phyloP scores from a whole-genome alignment of 2,329 filamentous ascomycete genomes.

The Ophiocordyceps camponoti-leonardi region DNA sequence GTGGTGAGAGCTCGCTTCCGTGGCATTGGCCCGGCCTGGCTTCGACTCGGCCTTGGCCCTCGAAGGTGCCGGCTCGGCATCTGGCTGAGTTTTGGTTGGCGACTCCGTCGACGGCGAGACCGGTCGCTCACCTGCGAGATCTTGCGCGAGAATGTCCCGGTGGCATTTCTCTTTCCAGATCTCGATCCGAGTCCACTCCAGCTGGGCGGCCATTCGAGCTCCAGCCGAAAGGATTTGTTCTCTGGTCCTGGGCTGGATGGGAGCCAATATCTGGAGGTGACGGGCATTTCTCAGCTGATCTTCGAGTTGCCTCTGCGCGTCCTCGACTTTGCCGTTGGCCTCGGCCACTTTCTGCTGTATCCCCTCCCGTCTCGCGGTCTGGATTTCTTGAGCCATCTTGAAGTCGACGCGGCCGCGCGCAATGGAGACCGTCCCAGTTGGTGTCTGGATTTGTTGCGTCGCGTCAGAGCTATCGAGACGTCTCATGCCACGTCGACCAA shows the following conservation, averaged over 20 bases:
- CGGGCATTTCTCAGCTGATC: slow-evolving; percentile 73
- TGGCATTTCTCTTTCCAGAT: slow-evolving; percentile 89
- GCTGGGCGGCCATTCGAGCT: slow-evolving; percentile 65
- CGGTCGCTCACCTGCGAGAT: slow-evolving; percentile 59
- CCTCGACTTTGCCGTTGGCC: slow-evolving; percentile 59
- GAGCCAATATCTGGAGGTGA: slow-evolving; percentile 75
- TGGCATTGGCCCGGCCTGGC: slow-evolving; percentile 8
- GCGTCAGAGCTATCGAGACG: slow-evolving; percentile 49
- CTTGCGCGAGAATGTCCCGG: slow-evolving; percentile 68
- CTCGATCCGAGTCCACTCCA: slow-evolving; percentile 89
- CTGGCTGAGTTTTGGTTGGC: slow-evolving; percentile 11
- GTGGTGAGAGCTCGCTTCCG: slow-evolving; percentile 8
- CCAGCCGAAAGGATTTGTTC: slow-evolving; percentile 77
- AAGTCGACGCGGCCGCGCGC: slow-evolving; percentile 58
- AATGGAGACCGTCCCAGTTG: slow-evolving; percentile 57
- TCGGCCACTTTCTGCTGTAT: slow-evolving; percentile 75
- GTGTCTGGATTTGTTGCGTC: slow-evolving; percentile 46
- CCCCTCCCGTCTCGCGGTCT: slow-evolving; percentile 62
- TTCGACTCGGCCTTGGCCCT: slow-evolving; percentile 8
- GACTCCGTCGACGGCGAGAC: slow-evolving; percentile 3
- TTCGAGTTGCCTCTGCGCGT: slow-evolving; percentile 63
- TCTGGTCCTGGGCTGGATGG: slow-evolving; percentile 77
- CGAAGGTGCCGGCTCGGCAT: slow-evolving; percentile 1
- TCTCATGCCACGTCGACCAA: slow-evolving; percentile 53
- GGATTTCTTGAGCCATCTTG: slow-evolving; percentile 74